Evolutionary conservation across 169 alveolate species (phyloP).

Genomic region (Sarcocystis neurona): DNA sequence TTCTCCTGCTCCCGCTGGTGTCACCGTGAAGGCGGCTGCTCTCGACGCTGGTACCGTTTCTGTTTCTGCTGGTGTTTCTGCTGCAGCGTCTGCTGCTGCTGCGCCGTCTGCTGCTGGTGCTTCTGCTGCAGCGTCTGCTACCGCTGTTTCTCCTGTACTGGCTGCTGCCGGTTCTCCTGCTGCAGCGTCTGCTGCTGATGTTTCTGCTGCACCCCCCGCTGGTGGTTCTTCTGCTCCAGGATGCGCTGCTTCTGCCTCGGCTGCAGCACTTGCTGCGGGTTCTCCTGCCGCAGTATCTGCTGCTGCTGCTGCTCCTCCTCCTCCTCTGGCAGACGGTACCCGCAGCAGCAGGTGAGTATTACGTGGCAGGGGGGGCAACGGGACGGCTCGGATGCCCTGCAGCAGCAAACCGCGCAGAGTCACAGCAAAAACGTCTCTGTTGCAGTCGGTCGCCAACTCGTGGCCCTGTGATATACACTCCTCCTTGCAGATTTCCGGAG

Average conservation of each 20-base stretch:
- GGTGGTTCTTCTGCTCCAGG: neutral
- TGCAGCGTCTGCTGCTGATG: neutral
- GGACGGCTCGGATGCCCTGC: slow-evolving; percentile 18
- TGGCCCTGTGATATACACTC: no score
- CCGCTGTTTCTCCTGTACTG: no score
- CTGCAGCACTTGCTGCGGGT: neutral
- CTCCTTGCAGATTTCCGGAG: no score
- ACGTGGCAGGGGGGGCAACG: slow-evolving; percentile 18
- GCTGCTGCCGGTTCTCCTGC: neutral
- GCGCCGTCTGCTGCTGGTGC: neutral
- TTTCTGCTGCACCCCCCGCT: neutral
- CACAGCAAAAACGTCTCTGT: no score
- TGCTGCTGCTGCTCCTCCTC: neutral
- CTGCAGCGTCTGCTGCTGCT: neutral
- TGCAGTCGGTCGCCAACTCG: no score
- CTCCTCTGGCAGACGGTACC: neutral
- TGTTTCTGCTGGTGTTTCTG: neutral
- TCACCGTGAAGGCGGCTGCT: neutral
- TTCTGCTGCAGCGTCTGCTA: no score
- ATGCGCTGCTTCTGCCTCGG: neutral
- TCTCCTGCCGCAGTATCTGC: neutral
- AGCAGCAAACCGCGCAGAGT: neutral
- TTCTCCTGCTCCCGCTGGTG: neutral
- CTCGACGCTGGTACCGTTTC: no score
- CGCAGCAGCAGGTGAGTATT: neutral